Percentiles rank a stretch among this genome's conserved stretches.
Conservation (phyloP, 2,329 filamentous ascomycete genomes). For the Mariannaea elegans region DNA sequence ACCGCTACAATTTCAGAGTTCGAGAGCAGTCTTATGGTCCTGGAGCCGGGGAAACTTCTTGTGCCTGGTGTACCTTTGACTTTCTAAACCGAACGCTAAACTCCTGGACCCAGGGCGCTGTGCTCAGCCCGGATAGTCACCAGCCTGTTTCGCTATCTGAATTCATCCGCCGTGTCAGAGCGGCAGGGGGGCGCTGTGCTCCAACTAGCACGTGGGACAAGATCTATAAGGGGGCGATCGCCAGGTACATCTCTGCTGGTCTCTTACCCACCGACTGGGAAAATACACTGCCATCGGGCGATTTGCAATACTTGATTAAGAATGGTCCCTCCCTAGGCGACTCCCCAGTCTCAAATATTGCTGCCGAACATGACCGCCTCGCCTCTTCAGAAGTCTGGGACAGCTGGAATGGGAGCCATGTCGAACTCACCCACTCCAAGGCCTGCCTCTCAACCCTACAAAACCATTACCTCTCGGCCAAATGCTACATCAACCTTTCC, state of each 20-base stretch:
- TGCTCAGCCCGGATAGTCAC: neutral
- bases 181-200: neutral
- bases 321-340: conserved; percentile 1
- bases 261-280: conserved; percentile 1
- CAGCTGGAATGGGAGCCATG: neutral
- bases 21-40: conserved; percentile 2
- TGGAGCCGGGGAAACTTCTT: conserved; percentile 3
- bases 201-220: neutral
- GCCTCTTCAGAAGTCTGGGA: neutral
- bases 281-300: neutral
- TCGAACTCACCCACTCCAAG: neutral
- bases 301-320: neutral
- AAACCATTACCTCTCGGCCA: neutral
- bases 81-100: conserved; percentile 9
- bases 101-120: conserved; percentile 2
- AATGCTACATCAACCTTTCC: neutral
- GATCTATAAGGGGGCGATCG: neutral
- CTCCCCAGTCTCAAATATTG: neutral
- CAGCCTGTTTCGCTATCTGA: conserved; percentile 4
- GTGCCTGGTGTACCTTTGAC: conserved; percentile 10
- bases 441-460: neutral
- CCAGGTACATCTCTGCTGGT: neutral
- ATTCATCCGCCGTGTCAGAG: conserved; percentile 1
- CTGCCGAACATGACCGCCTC: neutral
- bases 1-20: neutral